Conservation (phyloP, 768 basidiomycete genomes). For the Trametes punicea region DNA sequence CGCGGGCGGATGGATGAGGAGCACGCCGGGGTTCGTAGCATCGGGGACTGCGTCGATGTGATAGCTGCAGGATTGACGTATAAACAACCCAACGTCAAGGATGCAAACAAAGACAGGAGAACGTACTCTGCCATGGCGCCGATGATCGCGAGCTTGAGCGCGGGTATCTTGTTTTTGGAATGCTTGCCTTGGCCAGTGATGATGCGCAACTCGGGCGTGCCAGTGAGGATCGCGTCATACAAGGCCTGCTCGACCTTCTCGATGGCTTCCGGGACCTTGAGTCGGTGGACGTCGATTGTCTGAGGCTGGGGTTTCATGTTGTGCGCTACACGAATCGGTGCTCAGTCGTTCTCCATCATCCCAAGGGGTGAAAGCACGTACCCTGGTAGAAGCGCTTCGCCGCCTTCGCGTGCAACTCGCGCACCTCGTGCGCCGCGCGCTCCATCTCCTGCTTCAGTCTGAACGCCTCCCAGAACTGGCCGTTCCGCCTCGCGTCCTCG, state of each 20-base stretch:
- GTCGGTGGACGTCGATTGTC: conserved; percentile 35
- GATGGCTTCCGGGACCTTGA: conserved; percentile 32
- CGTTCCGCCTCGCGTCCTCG: conserved; percentile 25
- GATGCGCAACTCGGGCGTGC: conserved; percentile 31
- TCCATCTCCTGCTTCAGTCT: conserved; percentile 30
- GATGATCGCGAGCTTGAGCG: conserved; percentile 32
- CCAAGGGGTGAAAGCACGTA: conserved; percentile 8
- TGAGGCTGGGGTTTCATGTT: conserved; percentile 29
- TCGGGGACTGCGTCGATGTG: conserved; percentile 28
- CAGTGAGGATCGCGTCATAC: conserved; percentile 29
- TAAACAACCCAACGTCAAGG: neutral
- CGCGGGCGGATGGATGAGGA: conserved; percentile 27
- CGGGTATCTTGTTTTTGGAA: conserved; percentile 30
- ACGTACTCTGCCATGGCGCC: conserved; percentile 31
- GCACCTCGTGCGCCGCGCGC: conserved; percentile 27
- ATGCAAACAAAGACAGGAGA: neutral
- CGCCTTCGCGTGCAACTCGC: conserved; percentile 32
- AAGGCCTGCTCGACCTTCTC: conserved; percentile 32
- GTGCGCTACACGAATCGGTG: conserved; percentile 33
- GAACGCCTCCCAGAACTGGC: conserved; percentile 27
- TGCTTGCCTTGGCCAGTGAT: conserved; percentile 35
- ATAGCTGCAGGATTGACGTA: conserved; percentile 17
- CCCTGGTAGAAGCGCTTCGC: conserved; percentile 34
- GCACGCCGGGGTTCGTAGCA: conserved; percentile 29
- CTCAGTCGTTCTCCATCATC: no score